Evolutionary conservation across 768 basidiomycete species (phyloP), one percentile per base, ranked within the genome.

Genomic region (Asterophora parasitica): DNA sequence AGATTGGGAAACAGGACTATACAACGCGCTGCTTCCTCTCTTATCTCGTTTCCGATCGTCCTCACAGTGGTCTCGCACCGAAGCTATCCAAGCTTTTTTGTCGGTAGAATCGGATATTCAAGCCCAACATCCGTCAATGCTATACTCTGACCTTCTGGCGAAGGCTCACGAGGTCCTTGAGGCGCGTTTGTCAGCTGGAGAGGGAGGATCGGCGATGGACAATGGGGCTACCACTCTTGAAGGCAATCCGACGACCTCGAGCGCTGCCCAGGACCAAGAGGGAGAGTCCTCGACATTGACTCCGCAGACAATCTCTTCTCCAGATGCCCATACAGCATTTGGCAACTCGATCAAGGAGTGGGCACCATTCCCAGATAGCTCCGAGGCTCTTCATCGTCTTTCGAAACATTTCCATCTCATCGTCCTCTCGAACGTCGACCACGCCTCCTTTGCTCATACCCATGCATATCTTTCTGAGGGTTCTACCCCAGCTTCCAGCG

Each of bases 1-100:
- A 75, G 82, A 90, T 61, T 89, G 87, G 87, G 86, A 89, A 63
- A 72, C 75, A 4, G 82, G 83, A 12, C 74, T 90, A 42, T 76
- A 75, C 63, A 59, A 68, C 10, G 75, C 69, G 0, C 69, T 89
- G 26, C 59, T 70, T 36, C 83, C 81, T 1, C 65, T 84, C 26
- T 68, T 84, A 36, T 58, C 62, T 17, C 65, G 65, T 16, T 73
- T 73, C 48, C 61, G 69, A 2, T 63, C 62, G 12, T 66, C 72
- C 4, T 61, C 64, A 26, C 48, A 56, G 8, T 79, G 81, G 75
- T 65, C 73, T 17, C 74, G 74, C 50, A 65, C 71, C 37, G 78
- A 82, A 32, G 76, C 75, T 0, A 63, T 88, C 17, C 56, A 63
- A 15, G 75, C 76, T 0, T 86, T 79, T 54, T 61, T 62, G 11